Evolutionary conservation across 352 stramenopile genomes (phyloP).

Genomic region (Elongisporangium prolatum): DNA sequence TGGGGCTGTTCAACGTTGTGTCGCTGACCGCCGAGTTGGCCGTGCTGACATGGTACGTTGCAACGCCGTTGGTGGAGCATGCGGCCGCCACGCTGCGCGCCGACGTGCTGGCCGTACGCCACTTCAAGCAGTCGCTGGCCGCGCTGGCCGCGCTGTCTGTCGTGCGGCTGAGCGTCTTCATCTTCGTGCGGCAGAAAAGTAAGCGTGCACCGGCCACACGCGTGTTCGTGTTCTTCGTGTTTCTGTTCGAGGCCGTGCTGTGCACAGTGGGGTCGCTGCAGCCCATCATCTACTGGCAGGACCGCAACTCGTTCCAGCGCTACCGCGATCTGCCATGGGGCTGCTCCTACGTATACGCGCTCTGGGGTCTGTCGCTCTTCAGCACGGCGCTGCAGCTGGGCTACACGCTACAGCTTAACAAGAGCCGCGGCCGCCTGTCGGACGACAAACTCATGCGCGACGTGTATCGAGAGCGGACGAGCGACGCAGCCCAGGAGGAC

Average conservation of each 20-base stretch:
- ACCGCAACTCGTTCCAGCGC: constrained; percentile 38
- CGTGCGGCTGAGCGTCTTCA: constrained; percentile 51
- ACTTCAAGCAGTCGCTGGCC: constrained; percentile 68
- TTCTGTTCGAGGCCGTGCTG: constrained; percentile 41
- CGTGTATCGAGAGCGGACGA: constrained; percentile 33
- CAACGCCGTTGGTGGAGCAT: constrained; percentile 28
- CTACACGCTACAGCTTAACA: constrained; percentile 80
- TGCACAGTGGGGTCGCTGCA: constrained; percentile 51
- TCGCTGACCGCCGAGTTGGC: constrained; percentile 48
- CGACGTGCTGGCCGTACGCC: constrained; percentile 31
- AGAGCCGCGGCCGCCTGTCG: constrained; percentile 48
- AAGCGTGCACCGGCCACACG: constrained; percentile 71
- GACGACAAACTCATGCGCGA: constrained; percentile 66
- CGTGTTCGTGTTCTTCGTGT: constrained; percentile 77
- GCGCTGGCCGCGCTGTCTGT: constrained; percentile 46
- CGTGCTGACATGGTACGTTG: constrained; percentile 55
- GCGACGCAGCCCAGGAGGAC: constrained; percentile 28
- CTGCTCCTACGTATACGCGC: constrained; percentile 44
- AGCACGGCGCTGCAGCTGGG: constrained; percentile 57
- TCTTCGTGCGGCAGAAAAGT: constrained; percentile 61
- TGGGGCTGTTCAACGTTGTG: constrained; percentile 68
- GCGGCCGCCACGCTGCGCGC: constrained; percentile 21
- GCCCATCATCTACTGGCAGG: constrained; percentile 58
- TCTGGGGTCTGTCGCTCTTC: constrained; percentile 39
- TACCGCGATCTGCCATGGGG: constrained; percentile 45